These are phyloP conservation scores for Dalechampia spathulata DNA, from an alignment of 441 rosid species.

Conservation along the genomic window DNA sequence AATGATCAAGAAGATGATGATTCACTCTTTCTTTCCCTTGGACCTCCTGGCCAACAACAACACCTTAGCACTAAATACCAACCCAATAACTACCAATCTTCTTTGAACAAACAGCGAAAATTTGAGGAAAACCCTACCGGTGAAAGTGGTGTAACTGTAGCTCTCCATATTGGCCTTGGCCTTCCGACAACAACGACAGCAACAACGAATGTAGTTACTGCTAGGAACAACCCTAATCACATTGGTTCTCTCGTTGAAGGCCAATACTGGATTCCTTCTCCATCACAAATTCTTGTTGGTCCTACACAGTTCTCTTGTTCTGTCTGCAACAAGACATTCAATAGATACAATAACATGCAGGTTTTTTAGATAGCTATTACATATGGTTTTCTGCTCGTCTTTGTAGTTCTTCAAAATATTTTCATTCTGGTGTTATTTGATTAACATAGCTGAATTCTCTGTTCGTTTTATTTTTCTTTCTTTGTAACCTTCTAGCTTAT, in stretches of 20 bases:
- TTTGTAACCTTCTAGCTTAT: conserved; percentile 7
- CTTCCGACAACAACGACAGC: conserved; percentile 26
- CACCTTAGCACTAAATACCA: conserved; percentile 21
- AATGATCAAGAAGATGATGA: conserved; percentile 45
- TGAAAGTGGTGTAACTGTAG: conserved; percentile 44
- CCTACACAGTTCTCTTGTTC: conserved; percentile 88
- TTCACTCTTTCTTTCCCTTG: conserved; percentile 62
- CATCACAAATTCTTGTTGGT: conserved; percentile 78
- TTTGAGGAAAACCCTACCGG: conserved; percentile 15
- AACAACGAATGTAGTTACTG: conserved; percentile 11
- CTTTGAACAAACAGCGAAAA: conserved; percentile 9
- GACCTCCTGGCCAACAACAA: conserved; percentile 55
- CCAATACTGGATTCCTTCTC: conserved; percentile 83
- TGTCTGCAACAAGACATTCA: conserved; percentile 81
- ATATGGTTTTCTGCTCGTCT: too few relatives aligned
- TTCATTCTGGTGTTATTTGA: too few relatives aligned
- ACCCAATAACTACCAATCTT: conserved; percentile 16
- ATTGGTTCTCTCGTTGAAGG: conserved; percentile 32
- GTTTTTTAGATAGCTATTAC: too few relatives aligned
- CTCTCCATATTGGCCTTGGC: conserved; percentile 65
- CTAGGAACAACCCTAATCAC: conserved; percentile 8
- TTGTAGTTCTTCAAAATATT: too few relatives aligned
- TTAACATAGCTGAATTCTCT: not conserved
- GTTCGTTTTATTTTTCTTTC: not conserved
- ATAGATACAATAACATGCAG: conserved; percentile 93